Conservation (phyloP, 495 filamentous ascomycete genomes). For the Wilcoxina mikolae region DNA sequence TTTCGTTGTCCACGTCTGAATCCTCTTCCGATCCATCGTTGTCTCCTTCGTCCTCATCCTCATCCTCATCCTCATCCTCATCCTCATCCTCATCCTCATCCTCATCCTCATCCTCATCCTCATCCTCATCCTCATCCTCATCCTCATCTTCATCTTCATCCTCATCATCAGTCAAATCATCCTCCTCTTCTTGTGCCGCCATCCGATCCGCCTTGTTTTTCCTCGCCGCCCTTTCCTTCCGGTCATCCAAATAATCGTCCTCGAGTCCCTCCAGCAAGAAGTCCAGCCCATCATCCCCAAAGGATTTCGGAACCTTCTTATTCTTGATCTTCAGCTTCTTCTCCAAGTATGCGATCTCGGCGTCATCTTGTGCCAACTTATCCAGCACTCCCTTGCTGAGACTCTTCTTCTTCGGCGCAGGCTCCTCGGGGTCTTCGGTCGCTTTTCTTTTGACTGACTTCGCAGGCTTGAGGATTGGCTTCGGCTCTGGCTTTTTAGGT, state of each 20-base stretch:
- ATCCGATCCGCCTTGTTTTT: slow-evolving; percentile 26
- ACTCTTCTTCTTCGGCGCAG: slow-evolving; percentile 34
- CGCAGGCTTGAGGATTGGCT: slow-evolving; percentile 35
- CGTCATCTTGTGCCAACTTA: slow-evolving; percentile 60
- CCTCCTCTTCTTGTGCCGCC: slow-evolving; percentile 26
- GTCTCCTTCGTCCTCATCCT: slow-evolving; percentile 15
- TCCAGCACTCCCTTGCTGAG: slow-evolving; percentile 37
- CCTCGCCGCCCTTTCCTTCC: slow-evolving; percentile 39
- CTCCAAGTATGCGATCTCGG: slow-evolving; percentile 76
- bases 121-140: slow-evolving; percentile 31
- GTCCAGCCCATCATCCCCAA: slow-evolving; percentile 73
- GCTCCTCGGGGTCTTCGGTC: slow-evolving; percentile 22
- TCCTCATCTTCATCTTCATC: slow-evolving; percentile 29
- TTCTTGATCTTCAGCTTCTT: slow-evolving; percentile 75
- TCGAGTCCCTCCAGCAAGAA: slow-evolving; percentile 60
- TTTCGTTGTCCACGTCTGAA: slow-evolving; percentile 11
- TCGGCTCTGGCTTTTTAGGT: slow-evolving; percentile 19
- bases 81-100: slow-evolving; percentile 29
- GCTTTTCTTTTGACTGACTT: slow-evolving; percentile 19
- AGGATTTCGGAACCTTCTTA: slow-evolving; percentile 57
- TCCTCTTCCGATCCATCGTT: slow-evolving; percentile 7
- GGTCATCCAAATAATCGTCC: slow-evolving; percentile 35
- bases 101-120: slow-evolving; percentile 28
- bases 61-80: slow-evolving; percentile 16
- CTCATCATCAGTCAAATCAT: slow-evolving; percentile 33